Percentiles rank a stretch among this genome's conserved stretches.
Evolutionary conservation across 2,329 filamentous ascomycete genomes (phyloP).

Genomic region (Fusarium praegraminearum): DNA sequence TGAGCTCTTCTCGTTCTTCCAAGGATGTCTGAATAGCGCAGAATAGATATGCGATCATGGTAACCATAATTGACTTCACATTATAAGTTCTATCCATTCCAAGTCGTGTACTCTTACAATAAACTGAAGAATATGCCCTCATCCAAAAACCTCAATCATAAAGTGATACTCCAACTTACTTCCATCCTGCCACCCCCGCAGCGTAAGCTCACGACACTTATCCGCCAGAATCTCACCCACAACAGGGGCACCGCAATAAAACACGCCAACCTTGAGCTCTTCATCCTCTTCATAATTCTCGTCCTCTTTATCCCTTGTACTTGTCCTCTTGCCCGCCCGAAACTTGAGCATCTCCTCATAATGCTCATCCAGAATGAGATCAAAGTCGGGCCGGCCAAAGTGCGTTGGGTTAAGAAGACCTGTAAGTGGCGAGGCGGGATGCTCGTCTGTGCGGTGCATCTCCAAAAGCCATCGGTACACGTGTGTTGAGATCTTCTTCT

Average conservation of each 20-base stretch:
- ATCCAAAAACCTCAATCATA: slow-evolving; percentile 69
- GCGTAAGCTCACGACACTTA: slow-evolving; percentile 63
- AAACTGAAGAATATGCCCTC: neutral
- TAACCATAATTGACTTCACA: neutral
- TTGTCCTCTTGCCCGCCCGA: slow-evolving; percentile 40
- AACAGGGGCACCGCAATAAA: slow-evolving; percentile 67
- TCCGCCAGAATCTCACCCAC: slow-evolving; percentile 69
- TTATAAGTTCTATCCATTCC: neutral
- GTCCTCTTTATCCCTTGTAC: neutral
- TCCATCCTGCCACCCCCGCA: slow-evolving; percentile 63
- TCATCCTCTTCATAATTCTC: slow-evolving; percentile 43
- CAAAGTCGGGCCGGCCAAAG: slow-evolving; percentile 67
- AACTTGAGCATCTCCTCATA: slow-evolving; percentile 64
- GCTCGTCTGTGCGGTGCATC: slow-evolving; percentile 63
- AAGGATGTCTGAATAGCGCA: neutral
- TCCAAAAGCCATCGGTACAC: slow-evolving; percentile 69
- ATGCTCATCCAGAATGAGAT: slow-evolving; percentile 64
- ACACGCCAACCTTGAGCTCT: slow-evolving; percentile 64
- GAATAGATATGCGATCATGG: neutral
- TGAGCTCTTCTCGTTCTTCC: slow-evolving; percentile 8
- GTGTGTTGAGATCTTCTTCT: slow-evolving; percentile 64
- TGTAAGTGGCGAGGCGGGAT: slow-evolving; percentile 65
- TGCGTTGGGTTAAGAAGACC: slow-evolving; percentile 65
- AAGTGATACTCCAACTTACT: slow-evolving; percentile 67
- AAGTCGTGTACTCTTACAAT: neutral